Conservation (phyloP, 2,329 filamentous ascomycete species). For the Corinectria fuckeliana region DNA sequence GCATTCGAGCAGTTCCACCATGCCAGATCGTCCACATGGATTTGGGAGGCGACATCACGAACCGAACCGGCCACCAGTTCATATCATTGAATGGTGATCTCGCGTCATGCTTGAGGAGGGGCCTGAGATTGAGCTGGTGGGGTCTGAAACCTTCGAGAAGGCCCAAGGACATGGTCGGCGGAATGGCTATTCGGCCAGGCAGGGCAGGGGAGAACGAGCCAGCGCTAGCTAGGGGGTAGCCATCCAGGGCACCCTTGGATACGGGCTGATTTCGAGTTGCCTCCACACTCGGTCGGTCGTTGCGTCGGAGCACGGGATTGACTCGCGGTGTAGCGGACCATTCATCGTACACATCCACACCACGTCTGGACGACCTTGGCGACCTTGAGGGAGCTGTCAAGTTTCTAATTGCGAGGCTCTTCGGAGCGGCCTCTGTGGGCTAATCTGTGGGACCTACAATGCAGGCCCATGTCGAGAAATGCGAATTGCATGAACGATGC, state of each 20-base stretch:
- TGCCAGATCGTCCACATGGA: conserved; percentile 37
- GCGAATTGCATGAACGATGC: conserved; percentile 36
- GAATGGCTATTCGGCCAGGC: conserved; percentile 33
- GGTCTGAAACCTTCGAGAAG: conserved; percentile 41
- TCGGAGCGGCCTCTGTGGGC: conserved; percentile 19
- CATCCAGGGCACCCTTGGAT: conserved; percentile 23
- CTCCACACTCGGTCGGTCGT: conserved; percentile 26
- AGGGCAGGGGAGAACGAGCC: conserved; percentile 30
- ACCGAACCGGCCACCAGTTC: conserved; percentile 30
- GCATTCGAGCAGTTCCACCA: conserved; percentile 12
- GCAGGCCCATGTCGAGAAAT: conserved; percentile 18
- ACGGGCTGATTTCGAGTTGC: conserved; percentile 35
- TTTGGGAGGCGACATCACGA: conserved; percentile 24
- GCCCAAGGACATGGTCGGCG: conserved; percentile 42
- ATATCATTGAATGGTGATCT: conserved; percentile 37
- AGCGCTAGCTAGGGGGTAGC: conserved; percentile 24
- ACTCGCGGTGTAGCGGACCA: conserved; percentile 34
- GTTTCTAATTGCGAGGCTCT: conserved; percentile 22
- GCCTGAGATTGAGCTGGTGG: conserved; percentile 27
- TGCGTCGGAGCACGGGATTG: conserved; percentile 30
- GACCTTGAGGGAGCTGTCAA: conserved; percentile 24
- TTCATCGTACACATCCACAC: conserved; percentile 20
- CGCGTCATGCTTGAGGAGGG: conserved; percentile 34
- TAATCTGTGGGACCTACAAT: conserved; percentile 28
- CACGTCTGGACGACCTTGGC: conserved; percentile 14